Base-by-base conservation (phyloP, 345 rosid genomes). In the Nasturtium officinale region DNA sequence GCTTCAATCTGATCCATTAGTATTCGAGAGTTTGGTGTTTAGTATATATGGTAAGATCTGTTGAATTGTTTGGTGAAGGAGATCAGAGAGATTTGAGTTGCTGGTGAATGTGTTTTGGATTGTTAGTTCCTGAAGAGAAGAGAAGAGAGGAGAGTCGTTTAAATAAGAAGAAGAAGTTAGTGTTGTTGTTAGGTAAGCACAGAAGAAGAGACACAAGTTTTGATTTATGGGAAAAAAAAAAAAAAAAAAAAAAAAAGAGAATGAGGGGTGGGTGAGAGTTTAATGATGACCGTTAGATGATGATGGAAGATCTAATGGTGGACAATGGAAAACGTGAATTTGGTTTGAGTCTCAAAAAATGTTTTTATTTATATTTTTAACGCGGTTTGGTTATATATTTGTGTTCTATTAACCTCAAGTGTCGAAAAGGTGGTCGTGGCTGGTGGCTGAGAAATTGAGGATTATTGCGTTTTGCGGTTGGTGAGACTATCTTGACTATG, bases 191-290 rank as follows among this genome's bases (percentile, higher is more conserved):
- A 77, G 77, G 79, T 69, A 46, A 69, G 79, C 59, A 61, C 10
- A 61, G 32, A 57, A 60, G 69, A 73, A 35, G 69, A 56, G 42
- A 48, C 25, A 15, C 51, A 29, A 40, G 17, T 23, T 67, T 28
- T 72, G 23, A 18, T 52, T 72, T 62, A 21, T 30, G 38, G 0
- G 3, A 11, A 3, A 21, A 0, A 9, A 35, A 35, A 35, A 35
- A 9, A 2, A 13, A 11, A 48, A 29, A 30, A 4, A 0, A 4
- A 20, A 29, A 20, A 35, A 12, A 1, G 30, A 55, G 16, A 35
- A 21, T 29, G 63, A 69, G 79, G 71, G 79, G 79, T 76, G 79
- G 79, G 74, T 76, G 79, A 26, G 75, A 61, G 46, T 20, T 69
- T 20, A 17, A 55, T 5, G 29, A 69, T 55, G 66, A 55, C 70